A percentile compares a stretch with the other conserved stretches of the same genome.
Evolutionary conservation across 805 yeast species (phyloP).

Genomic region (Myxozyma monticola): DNA sequence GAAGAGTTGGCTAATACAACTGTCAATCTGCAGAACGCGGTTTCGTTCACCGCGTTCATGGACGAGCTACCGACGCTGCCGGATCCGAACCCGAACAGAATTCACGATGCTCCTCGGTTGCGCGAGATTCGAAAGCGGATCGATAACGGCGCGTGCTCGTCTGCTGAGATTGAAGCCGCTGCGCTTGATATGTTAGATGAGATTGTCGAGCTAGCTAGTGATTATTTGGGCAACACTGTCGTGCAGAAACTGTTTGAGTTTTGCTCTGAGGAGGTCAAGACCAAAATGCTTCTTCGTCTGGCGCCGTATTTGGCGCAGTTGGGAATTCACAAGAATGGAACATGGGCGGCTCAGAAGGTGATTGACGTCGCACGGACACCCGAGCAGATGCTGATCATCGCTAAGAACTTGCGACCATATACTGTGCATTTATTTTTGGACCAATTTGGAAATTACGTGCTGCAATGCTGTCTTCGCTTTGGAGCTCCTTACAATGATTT

Average conservation of each 20-base stretch:
- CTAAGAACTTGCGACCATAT: conserved; percentile 71
- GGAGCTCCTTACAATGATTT: conserved; percentile 87
- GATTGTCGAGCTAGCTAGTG: conserved; percentile 85
- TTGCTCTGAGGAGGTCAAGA: conserved; percentile 68
- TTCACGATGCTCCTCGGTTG: conserved; percentile 82
- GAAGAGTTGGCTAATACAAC: conserved; percentile 35
- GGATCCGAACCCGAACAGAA: conserved; percentile 64
- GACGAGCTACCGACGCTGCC: conserved; percentile 60
- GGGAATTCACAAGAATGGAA: conserved; percentile 96
- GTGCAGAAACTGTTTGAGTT: conserved; percentile 85
- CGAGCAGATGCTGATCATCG: conserved; percentile 64
- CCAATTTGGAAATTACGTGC: conserved; percentile 94
- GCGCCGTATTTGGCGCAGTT: conserved; percentile 82
- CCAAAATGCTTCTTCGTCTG: conserved; percentile 75
- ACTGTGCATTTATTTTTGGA: conserved; percentile 85
- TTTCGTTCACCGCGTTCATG: conserved; percentile 31
- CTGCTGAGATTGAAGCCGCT: conserved; percentile 72
- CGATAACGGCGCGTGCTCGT: conserved; percentile 55
- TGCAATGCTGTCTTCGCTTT: conserved; percentile 90
- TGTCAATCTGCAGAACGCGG: conserved; percentile 37
- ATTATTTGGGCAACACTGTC: conserved; percentile 92
- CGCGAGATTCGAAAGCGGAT: conserved; percentile 80
- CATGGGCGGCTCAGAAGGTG: conserved; percentile 98
- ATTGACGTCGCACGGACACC: conserved; percentile 70
- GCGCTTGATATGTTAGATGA: conserved; percentile 84